Conservation (phyloP, 2,329 filamentous ascomycete species). For the Cryphonectria japonica region DNA sequence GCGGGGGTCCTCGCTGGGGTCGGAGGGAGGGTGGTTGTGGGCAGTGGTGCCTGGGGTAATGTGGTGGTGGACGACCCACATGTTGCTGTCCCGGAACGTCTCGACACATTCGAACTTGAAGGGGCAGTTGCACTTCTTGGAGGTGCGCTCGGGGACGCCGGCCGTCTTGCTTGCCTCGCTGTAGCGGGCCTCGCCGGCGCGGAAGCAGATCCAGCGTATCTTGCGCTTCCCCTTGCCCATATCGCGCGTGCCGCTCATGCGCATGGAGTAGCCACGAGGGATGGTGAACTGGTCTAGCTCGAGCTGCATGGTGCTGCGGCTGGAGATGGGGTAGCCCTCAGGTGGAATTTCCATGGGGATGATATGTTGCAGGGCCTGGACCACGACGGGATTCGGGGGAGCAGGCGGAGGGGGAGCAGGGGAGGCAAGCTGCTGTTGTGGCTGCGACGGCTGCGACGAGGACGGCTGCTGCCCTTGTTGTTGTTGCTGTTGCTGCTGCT, state of each 20-base stretch:
- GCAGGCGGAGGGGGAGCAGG: not conserved
- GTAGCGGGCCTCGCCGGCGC: constrained; percentile 42
- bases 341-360: constrained; percentile 39
- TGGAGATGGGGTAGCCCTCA: constrained; percentile 39
- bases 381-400: constrained; percentile 11
- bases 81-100: constrained; percentile 39
- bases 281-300: constrained; percentile 43
- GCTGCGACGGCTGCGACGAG: constrained; percentile 13
- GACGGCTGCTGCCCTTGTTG: constrained; percentile 17
- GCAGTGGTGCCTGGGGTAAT: constrained; percentile 36
- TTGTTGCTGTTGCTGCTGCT: constrained; percentile 14
- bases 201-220: constrained; percentile 44
- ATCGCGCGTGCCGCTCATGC: constrained; percentile 43
- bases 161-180: constrained; percentile 35
- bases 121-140: constrained; percentile 43
- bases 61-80: constrained; percentile 43
- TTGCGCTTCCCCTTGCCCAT: constrained; percentile 41
- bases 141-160: constrained; percentile 40
- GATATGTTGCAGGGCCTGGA: constrained; percentile 21
- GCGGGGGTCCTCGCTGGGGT: constrained; percentile 42
- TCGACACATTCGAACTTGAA: constrained; percentile 45
- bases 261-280: constrained; percentile 44
- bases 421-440: constrained; percentile 17
- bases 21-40: constrained; percentile 43
- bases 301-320: constrained; percentile 41